phyloP scores from a whole-genome alignment of 140 eudicot species.

The Cichorium intybus region DNA sequence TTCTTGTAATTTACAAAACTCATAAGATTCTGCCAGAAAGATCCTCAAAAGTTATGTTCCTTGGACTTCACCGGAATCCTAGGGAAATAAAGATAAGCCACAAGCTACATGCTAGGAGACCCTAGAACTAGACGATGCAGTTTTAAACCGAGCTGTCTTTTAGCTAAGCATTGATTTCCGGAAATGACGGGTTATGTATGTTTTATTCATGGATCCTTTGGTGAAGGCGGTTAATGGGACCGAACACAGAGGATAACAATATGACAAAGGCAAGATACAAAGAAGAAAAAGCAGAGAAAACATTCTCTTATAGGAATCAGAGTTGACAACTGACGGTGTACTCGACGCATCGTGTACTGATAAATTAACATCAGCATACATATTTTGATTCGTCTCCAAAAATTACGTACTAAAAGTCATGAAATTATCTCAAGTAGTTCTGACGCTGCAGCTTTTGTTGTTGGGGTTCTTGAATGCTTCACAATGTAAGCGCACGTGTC shows the following conservation, averaged over 20 bases:
- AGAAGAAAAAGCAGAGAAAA: background rate
- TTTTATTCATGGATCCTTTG: background rate
- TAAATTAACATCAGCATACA: background rate
- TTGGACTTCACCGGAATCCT: background rate
- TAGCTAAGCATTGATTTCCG: background rate
- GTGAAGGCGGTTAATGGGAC: background rate
- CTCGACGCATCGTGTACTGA: slow-evolving; percentile 7
- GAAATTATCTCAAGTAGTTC: background rate
- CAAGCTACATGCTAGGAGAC: background rate
- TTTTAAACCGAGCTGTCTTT: background rate
- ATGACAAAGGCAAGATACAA: slow-evolving; percentile 8
- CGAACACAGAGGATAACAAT: background rate
- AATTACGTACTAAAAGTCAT: background rate
- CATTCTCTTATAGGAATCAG: background rate
- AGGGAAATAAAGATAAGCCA: background rate
- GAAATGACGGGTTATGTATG: background rate
- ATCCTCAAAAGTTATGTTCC: background rate
- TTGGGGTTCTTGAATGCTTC: background rate
- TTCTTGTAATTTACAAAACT: background rate
- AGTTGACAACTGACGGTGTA: background rate
- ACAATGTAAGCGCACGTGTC: background rate
- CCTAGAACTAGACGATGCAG: background rate
- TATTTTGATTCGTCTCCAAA: background rate
- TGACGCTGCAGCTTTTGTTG: slow-evolving; percentile 1
- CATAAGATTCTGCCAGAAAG: background rate